Evolutionary conservation across 331 rosid species (phyloP).

Genomic region (Acacia pycnantha): DNA sequence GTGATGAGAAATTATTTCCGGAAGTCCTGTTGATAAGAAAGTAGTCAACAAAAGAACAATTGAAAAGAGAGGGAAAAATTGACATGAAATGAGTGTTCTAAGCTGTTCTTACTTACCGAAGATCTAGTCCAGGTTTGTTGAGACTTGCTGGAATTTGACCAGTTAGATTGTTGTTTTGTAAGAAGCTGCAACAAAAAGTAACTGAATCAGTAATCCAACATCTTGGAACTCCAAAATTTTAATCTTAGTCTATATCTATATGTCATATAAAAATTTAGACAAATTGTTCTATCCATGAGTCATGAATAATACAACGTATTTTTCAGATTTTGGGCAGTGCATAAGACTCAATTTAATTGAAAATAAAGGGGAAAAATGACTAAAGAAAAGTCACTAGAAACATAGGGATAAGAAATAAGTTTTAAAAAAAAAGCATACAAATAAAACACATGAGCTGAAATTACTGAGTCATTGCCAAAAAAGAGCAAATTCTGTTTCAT

Average conservation of each 20-base stretch:
- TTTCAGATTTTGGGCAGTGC: not conserved
- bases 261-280: not conserved
- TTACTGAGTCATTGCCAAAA: too few relatives aligned
- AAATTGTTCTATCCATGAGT: too few relatives aligned
- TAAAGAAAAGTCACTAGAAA: slow-evolving; percentile 1
- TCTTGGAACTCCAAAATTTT: not conserved
- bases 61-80: not conserved
- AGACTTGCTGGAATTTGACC: slow-evolving; percentile 81
- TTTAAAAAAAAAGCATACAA: too few relatives aligned
- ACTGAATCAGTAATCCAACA: slow-evolving; percentile 28
- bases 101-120: slow-evolving; percentile 55
- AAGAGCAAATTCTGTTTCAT: not conserved
- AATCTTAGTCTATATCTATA: not conserved
- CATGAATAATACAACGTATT: not conserved
- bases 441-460: too few relatives aligned
- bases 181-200: slow-evolving; percentile 51
- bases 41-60: slow-evolving; percentile 35
- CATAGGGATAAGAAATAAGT: too few relatives aligned
- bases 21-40: slow-evolving; percentile 44
- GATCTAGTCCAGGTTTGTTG: slow-evolving; percentile 46
- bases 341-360: not conserved
- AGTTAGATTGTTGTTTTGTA: slow-evolving; percentile 82
- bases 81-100: not conserved
- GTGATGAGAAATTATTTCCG: slow-evolving; percentile 51
- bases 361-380: not conserved